Base-by-base conservation (phyloP, 148 eudicot genomes). In the Heliosperma pusillum region DNA sequence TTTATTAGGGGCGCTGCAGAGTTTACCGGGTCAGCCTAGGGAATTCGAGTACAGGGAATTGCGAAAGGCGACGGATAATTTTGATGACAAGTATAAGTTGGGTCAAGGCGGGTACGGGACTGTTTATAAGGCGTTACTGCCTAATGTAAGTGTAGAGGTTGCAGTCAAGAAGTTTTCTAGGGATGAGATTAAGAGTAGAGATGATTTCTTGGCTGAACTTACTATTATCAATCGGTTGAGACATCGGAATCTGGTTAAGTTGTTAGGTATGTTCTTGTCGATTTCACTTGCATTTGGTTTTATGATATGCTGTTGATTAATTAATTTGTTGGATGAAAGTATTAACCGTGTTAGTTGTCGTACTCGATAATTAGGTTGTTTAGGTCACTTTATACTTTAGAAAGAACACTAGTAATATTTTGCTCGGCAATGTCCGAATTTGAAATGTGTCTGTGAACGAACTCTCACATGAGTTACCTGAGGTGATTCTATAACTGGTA, bases 141-240 rank as follows among this genome's bases (percentile, higher is more conserved):
- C 77, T 4, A 69, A 15, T 55, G 91, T 88, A 68, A 79, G 80
- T 33, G 27, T 75, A 36, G 91, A 89, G 70, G 88, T 93, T 56
- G 98, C 98, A 0, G 93, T 93, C 7, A 93, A 93, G 79, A 82
- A 85, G 79, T 93, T 93, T 55, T 82, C 86, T 0, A 87, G 98
- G 52, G 98, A 85, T 74, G 90, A 84, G 50, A 59, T 89, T 36
- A 87, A 91, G 74, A 88, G 97, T 15, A 81, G 82, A 33, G 95
- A 86, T 60, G 98, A 93, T 87, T 93, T 93, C 83, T 83, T 93
- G 84, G 84, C 91, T 24, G 98, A 93, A 80, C 91, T 93, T 40
- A 88, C 92, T 13, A 93, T 93, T 25, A 93, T 93, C 77, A 93
- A 93, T 45, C 88, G 92, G 20, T 88, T 93, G 75, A 88, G 98